Evolutionary conservation across 164 flowering plant species (phyloP), one percentile per base, ranked within the genome.

Genomic region (Santalum album): DNA sequence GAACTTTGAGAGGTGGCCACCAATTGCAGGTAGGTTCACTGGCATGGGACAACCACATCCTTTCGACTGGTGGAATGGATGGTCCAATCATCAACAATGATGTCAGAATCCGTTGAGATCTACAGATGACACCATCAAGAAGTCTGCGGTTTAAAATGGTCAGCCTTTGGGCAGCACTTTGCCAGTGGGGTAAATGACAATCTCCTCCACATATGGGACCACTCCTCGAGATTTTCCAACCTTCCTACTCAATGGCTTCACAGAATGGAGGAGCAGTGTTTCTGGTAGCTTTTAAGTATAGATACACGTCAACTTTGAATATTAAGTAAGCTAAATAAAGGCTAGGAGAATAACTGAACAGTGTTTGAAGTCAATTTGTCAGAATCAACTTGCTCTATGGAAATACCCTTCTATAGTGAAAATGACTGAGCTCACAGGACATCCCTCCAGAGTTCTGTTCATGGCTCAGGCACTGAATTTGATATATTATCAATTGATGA

Each of bases 171-270:
- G 17, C 77, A 77, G 50, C 87, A 79, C 42, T 45, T 82, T 22
- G 87, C 87, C 1, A 79, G 82, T 18, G 87, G 87, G 15, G 87
- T 82, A 10, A 82, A 82, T 55, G 87, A 82, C 46, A 82, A 77
- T 51, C 74, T 75, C 55, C 72, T 82, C n/a, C 67, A 79, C 62
- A 77, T 82, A 46, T 82, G 87, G 87, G 81, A 79, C 51, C 47
- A 68, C 26, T 63, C 80, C 1, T 29, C 49, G 44, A 71, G 78
- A 5, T 69, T 82, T 42, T 63, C 79, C 0, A 68, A 65, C 25
- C 57, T 69, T 26, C 63, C 75, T 7, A 76, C 68, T 1, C 78
- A 75, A 58, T 79, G 79, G 82, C 76, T 77, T 36, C 84, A 82
- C 63, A 64, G 87, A 55, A 69, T 82, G 9, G 80, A 79, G 25